These are phyloP conservation scores for Smallanthus sonchifolius DNA, from an alignment of 129 eudicot genomes.

Conservation along the genomic window DNA sequence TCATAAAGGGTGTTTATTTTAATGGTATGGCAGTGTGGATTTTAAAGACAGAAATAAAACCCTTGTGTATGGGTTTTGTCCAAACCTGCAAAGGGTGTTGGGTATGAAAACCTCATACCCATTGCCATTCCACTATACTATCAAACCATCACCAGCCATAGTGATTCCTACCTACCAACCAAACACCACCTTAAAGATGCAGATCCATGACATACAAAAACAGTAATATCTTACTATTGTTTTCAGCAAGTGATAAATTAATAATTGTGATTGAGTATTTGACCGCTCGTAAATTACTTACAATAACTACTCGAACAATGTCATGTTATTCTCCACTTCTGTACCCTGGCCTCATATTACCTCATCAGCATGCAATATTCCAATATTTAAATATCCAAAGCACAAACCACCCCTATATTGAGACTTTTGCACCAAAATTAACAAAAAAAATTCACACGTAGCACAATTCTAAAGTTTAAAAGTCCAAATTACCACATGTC, in stretches of 20 bases:
- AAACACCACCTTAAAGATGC: neutral
- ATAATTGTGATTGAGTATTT: neutral
- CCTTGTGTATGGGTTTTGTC: neutral
- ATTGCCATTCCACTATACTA: neutral
- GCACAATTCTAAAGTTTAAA: neutral
- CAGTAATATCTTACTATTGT: neutral
- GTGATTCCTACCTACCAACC: neutral
- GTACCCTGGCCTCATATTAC: neutral
- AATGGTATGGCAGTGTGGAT: neutral
- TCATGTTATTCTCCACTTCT: slow-evolving; percentile 2
- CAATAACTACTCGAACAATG: neutral
- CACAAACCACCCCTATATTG: neutral
- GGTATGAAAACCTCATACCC: neutral
- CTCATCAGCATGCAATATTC: neutral
- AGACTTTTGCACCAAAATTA: neutral
- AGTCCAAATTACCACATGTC: neutral
- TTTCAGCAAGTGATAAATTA: neutral
- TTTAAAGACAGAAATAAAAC: neutral
- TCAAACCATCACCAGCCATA: neutral
- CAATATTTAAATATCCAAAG: neutral
- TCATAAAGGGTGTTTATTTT: neutral
- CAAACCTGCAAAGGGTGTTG: neutral
- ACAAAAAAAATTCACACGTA: neutral
- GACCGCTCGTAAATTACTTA: neutral
- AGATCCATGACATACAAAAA: neutral